phyloP scores from a whole-genome alignment of 352 stramenopile genomes.

The Phytophthora lateralis region DNA sequence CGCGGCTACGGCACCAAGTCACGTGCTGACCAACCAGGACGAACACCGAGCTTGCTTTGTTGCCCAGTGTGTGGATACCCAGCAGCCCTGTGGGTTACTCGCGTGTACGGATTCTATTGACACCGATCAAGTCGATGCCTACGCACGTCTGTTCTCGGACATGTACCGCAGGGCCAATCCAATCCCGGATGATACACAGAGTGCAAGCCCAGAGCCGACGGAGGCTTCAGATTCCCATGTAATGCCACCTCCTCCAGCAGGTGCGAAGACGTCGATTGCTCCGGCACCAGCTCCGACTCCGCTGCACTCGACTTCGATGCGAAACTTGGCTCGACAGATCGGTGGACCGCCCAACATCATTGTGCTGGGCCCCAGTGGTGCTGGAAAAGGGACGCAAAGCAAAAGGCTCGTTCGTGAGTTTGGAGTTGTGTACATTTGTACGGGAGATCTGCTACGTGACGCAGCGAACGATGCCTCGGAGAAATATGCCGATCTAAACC shows the following conservation, averaged over 20 bases:
- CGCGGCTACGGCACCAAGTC: conserved; percentile 15
- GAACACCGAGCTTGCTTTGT: conserved; percentile 63
- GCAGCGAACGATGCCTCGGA: conserved; percentile 74
- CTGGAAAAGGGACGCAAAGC: conserved; percentile 96
- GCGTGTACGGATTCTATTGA: conserved; percentile 58
- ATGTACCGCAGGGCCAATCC: conserved; percentile 55
- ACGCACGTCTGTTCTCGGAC: conserved; percentile 65
- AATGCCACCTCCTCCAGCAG: conserved; percentile 11
- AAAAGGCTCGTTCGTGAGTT: conserved; percentile 87
- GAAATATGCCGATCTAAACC: conserved; percentile 77
- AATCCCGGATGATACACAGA: conserved; percentile 1
- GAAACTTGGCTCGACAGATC: conserved; percentile 5
- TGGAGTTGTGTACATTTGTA: conserved; percentile 92
- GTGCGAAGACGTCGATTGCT: conserved; percentile 18
- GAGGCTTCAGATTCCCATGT: neutral
- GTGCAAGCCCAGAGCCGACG: conserved; percentile 1
- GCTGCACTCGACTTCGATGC: neutral
- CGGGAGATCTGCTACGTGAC: conserved; percentile 92
- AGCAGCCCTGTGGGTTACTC: conserved; percentile 43
- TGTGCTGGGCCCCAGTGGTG: conserved; percentile 90
- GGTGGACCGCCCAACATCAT: conserved; percentile 71
- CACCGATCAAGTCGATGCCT: conserved; percentile 47
- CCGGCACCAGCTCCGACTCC: conserved; percentile 13
- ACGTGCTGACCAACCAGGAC: conserved; percentile 48
- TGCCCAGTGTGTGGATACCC: conserved; percentile 41